These are phyloP conservation scores for Nicotiana paniculata DNA, from an alignment of 257 asterid genomes.

Conservation along the genomic window DNA sequence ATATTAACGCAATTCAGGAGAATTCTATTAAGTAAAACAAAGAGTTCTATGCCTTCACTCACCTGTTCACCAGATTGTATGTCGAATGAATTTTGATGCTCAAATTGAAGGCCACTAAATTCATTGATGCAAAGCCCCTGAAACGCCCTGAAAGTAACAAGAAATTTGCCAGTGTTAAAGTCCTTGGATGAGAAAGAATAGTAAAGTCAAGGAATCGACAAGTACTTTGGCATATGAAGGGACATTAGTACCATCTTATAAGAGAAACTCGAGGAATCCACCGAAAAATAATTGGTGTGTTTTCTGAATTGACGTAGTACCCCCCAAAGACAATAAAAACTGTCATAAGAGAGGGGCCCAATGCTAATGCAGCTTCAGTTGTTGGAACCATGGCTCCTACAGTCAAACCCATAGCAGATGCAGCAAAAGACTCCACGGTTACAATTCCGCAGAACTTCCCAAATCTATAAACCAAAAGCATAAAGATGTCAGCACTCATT, in stretches of 20 bases:
- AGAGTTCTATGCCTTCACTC: conserved; percentile 21
- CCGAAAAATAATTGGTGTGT: conserved; percentile 83
- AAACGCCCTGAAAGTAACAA: conserved; percentile 68
- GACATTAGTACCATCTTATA: conserved; percentile 65
- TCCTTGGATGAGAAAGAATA: not conserved
- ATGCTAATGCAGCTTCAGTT: conserved; percentile 93
- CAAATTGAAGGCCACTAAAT: conserved; percentile 78
- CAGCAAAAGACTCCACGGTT: conserved; percentile 84
- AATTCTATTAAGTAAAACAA: not conserved
- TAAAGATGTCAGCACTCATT: not conserved
- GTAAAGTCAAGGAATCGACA: not conserved
- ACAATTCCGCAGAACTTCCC: conserved; percentile 87
- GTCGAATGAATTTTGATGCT: conserved; percentile 71
- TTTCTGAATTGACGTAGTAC: conserved; percentile 82
- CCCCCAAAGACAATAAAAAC: conserved; percentile 98
- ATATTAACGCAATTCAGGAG: not conserved
- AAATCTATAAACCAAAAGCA: conserved; percentile 41
- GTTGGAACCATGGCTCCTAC: conserved; percentile 97
- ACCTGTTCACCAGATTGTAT: conserved; percentile 93
- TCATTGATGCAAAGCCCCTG: conserved; percentile 97
- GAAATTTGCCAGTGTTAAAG: not conserved
- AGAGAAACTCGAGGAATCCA: conserved; percentile 96
- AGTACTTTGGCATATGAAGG: not conserved
- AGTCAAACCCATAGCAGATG: conserved; percentile 98
- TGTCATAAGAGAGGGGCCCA: conserved; percentile 95